Conservation (phyloP, 1,284 basidiomycete genomes). For the Irpex rosettiformis region DNA sequence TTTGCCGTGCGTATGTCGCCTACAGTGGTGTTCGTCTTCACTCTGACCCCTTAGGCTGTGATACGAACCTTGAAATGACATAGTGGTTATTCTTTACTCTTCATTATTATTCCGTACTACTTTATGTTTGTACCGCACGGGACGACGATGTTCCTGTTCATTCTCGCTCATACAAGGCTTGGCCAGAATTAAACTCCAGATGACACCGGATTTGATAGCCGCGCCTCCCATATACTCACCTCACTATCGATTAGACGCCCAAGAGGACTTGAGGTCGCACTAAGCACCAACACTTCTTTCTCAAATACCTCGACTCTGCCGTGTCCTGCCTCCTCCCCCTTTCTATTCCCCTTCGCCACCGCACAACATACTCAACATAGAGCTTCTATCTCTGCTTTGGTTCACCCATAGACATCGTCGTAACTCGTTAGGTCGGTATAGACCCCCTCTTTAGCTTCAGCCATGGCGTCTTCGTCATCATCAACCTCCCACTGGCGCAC, state of each 20-base stretch:
- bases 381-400: neutral
- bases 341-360: neutral
- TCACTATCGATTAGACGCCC: conserved; percentile 9
- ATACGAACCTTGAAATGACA: too few species aligned
- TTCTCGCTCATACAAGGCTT: neutral
- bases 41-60: too few species aligned
- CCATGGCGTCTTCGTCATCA: conserved; percentile 7
- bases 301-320: neutral
- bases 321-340: neutral
- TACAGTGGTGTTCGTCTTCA: too few species aligned
- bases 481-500: conserved; percentile 1
- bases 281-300: neutral
- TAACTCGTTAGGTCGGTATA: neutral
- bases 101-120: too few species aligned
- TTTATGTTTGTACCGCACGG: neutral
- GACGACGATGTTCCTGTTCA: neutral
- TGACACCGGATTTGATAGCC: conserved; percentile 1
- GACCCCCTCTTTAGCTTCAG: neutral
- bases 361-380: neutral
- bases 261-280: neutral
- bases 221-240: conserved; percentile 6
- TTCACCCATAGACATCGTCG: neutral
- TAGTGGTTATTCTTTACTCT: too few species aligned
- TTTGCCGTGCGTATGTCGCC: too few species aligned
- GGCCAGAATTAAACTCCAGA: neutral